Evolutionary conservation across 2,329 filamentous ascomycete species (phyloP).

Genomic region (Alternaria sp.): DNA sequence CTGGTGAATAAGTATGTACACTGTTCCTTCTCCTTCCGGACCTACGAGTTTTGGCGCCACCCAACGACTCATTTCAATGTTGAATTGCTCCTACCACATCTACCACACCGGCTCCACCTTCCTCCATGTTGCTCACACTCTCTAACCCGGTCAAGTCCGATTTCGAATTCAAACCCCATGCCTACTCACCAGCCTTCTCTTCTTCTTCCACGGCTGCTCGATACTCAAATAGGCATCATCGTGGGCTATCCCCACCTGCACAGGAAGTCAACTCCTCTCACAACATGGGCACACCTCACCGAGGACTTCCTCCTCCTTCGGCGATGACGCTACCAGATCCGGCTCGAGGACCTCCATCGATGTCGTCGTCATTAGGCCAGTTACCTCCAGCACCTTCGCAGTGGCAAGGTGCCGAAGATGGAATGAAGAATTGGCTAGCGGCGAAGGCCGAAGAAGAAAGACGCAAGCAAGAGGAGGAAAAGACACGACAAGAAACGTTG

Average conservation of each 20-base stretch:
- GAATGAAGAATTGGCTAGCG: conserved; percentile 61
- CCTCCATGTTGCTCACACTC: conserved; percentile 61
- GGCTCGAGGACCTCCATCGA: conserved; percentile 48
- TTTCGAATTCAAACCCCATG: conserved; percentile 60
- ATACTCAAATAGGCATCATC: conserved; percentile 53
- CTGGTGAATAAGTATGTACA: conserved; percentile 51
- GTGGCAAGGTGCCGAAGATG: conserved; percentile 62
- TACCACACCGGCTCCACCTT: conserved; percentile 27
- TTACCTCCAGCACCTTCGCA: conserved; percentile 57
- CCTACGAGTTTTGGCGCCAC: conserved; percentile 38
- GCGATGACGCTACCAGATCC: conserved; percentile 63
- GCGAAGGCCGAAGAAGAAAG: conserved; percentile 64
- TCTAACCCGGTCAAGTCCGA: conserved; percentile 58
- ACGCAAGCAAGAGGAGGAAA: conserved; percentile 63
- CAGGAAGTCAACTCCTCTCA: conserved; percentile 54
- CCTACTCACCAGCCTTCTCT: conserved; percentile 56
- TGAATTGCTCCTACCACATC: conserved; percentile 32
- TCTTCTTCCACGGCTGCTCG: conserved; percentile 50
- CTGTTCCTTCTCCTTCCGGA: conserved; percentile 47
- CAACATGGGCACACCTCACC: conserved; percentile 62
- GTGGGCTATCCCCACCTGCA: conserved; percentile 51
- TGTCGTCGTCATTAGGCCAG: conserved; percentile 50
- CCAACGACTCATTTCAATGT: conserved; percentile 48
- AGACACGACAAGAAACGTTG: conserved; percentile 60
- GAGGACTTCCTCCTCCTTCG: conserved; percentile 63